Base-by-base conservation (phyloP, 208 protist genomes). In the Acanthamoeba divionensis region DNA sequence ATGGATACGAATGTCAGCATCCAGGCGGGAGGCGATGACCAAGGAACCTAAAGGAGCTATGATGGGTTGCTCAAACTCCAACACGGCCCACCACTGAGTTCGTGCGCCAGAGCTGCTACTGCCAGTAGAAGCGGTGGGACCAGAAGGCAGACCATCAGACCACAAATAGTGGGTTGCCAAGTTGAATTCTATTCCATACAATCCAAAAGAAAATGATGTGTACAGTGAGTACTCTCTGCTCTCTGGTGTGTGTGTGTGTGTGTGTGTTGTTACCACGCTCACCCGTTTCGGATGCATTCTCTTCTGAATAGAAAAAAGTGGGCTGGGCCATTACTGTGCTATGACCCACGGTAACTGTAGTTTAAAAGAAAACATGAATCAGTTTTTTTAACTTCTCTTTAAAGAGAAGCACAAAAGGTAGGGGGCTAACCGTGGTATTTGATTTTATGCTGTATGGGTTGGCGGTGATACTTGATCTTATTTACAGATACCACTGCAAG, bases 271-370 rank as follows among this genome's bases (percentile, higher is more conserved):
- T n/a, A n/a, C n/a, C n/a, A n/a, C n/a, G n/a, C n/a, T n/a, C n/a
- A n/a, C n/a, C n/a, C n/a, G n/a, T n/a, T n/a, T n/a, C n/a, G n/a
- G n/a, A n/a, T n/a, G n/a, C n/a, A n/a, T n/a, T n/a, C n/a, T n/a
- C n/a, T n/a, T n/a, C n/a, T n/a, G n/a, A 38, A 86, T 33, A 60
- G 4, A 86, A 94, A 31, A 93, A 92, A 54, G 52, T 79, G 1
- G 65, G 52, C 1, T 47, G 90, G 26, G 89, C 91, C 44, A 93
- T 90, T 31, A 91, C 85, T 31, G 93, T 94, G 21, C 85, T 65
- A 67, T 94, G 93, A 10, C 91, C 93, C 57, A 94, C 90, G 8
- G 93, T 93, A 54, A 94, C 92, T 93, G 66, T 3, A 31, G 24
- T n/a, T n/a, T n/a, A n/a, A n/a, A n/a, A n/a, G 1, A 50, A 48